A percentile compares a stretch with the other conserved stretches of the same genome.
phyloP scores from a whole-genome alignment of 2,329 filamentous ascomycete genomes.

The Epichloe bromicola region DNA sequence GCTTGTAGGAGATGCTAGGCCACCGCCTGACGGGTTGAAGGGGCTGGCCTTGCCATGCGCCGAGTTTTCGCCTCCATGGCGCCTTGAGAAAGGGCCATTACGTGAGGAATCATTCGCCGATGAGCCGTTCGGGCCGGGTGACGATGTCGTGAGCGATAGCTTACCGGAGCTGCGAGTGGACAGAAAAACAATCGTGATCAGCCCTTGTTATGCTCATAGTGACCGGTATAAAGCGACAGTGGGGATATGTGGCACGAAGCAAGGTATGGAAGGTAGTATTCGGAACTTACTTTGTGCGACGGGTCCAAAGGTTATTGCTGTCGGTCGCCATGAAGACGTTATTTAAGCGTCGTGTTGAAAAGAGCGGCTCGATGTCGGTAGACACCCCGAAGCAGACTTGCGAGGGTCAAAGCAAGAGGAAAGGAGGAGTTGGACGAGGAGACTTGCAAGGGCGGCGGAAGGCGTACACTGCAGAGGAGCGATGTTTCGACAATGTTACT shows the following conservation, averaged over 20 bases:
- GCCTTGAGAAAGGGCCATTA: constrained; percentile 53
- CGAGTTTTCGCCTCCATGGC: constrained; percentile 56
- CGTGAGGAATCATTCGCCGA: constrained; percentile 45
- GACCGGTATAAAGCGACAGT: background rate
- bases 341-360: constrained; percentile 10
- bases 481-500: background rate
- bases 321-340: constrained; percentile 34
- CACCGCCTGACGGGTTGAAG: constrained; percentile 60
- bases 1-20: constrained; percentile 28
- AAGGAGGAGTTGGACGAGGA: background rate
- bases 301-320: constrained; percentile 53
- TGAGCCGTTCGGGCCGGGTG: constrained; percentile 37
- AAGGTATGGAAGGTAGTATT: background rate
- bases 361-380: constrained; percentile 8
- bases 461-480: background rate
- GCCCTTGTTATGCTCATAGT: background rate
- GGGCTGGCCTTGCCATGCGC: constrained; percentile 68
- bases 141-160: constrained; percentile 73
- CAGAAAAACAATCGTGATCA: background rate
- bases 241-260: background rate
- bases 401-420: constrained; percentile 8
- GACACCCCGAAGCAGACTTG: constrained; percentile 12
- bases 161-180: constrained; percentile 59
- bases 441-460: background rate
- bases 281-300: constrained; percentile 62